These are phyloP conservation scores for Aureobasidium sp. DNA, from an alignment of 2,329 filamentous ascomycete species.

Conservation along the genomic window DNA sequence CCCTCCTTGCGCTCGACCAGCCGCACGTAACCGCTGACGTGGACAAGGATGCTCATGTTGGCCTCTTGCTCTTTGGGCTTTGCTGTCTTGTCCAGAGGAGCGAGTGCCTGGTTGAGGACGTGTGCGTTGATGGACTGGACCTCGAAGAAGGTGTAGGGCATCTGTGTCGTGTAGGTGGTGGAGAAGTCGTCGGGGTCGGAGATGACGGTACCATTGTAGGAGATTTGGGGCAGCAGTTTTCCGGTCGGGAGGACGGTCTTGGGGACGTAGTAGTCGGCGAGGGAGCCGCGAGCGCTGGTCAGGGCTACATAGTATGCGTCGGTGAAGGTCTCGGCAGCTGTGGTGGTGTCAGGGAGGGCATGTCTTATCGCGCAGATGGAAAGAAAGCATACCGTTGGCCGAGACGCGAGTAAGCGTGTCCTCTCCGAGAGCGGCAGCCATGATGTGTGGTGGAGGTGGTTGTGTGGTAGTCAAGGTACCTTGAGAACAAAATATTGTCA, in stretches of 20 bases:
- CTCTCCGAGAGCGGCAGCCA: slow-evolving; percentile 9
- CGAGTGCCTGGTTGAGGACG: slow-evolving; percentile 58
- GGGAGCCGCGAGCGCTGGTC: slow-evolving; percentile 49
- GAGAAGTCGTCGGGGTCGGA: slow-evolving; percentile 59
- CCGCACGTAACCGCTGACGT: slow-evolving; percentile 64
- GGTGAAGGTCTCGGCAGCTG: slow-evolving; percentile 63
- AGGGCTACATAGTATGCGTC: slow-evolving; percentile 71
- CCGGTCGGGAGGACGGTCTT: slow-evolving; percentile 48
- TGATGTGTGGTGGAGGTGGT: background rate
- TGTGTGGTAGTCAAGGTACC: background rate
- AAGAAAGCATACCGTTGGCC: slow-evolving; percentile 11
- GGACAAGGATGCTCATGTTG: slow-evolving; percentile 65
- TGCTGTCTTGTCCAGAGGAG: slow-evolving; percentile 43
- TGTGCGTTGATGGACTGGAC: slow-evolving; percentile 71
- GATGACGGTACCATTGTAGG: slow-evolving; percentile 69
- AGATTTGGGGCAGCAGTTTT: slow-evolving; percentile 56
- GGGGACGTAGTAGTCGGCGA: slow-evolving; percentile 66
- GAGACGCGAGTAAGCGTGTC: slow-evolving; percentile 18
- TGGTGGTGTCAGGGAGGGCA: background rate
- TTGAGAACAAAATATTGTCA: background rate
- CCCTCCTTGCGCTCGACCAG: slow-evolving; percentile 55
- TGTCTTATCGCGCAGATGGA: background rate
- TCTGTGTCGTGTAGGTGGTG: slow-evolving; percentile 60
- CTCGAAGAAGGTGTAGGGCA: slow-evolving; percentile 60
- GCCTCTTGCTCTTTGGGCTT: slow-evolving; percentile 38